Evolutionary conservation across 306 rosid species (phyloP).

Genomic region (Cucumis melo): DNA sequence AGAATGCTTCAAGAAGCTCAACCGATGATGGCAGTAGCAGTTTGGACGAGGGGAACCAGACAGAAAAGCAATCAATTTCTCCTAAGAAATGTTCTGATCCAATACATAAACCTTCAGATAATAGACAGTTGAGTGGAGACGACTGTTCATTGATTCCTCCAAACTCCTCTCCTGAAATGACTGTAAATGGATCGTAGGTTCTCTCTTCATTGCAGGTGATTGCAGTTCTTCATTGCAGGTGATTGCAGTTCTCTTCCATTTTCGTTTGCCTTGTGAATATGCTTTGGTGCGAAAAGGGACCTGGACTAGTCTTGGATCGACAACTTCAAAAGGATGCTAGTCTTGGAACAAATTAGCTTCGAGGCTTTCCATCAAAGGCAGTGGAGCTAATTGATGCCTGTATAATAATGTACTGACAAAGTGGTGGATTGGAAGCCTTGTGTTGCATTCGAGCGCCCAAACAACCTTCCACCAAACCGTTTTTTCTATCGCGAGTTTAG

Average conservation of each 20-base stretch:
- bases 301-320: constrained; percentile 9
- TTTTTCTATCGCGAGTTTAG: not conserved
- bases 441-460: not conserved
- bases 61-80: constrained; percentile 40
- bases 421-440: not conserved
- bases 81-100: constrained; percentile 50
- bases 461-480: not conserved
- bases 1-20: constrained; percentile 24
- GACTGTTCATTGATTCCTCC: constrained; percentile 66
- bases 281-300: constrained; percentile 27
- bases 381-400: constrained; percentile 30
- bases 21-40: constrained; percentile 18
- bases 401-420: constrained; percentile 25
- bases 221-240: constrained; percentile 12
- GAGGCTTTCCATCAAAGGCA: constrained; percentile 22
- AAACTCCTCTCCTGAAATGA: constrained; percentile 79
- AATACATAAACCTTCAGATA: constrained; percentile 38
- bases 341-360: constrained; percentile 17
- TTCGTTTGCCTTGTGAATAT: constrained; percentile 20
- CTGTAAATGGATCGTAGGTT: constrained; percentile 72
- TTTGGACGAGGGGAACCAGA: constrained; percentile 31
- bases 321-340: constrained; percentile 6
- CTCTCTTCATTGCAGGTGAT: constrained; percentile 5
- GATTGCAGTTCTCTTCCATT: constrained; percentile 12
- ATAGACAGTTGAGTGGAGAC: constrained; percentile 51